Base-by-base conservation (phyloP, 768 basidiomycete species). In the Psilocybe tampanensis region DNA sequence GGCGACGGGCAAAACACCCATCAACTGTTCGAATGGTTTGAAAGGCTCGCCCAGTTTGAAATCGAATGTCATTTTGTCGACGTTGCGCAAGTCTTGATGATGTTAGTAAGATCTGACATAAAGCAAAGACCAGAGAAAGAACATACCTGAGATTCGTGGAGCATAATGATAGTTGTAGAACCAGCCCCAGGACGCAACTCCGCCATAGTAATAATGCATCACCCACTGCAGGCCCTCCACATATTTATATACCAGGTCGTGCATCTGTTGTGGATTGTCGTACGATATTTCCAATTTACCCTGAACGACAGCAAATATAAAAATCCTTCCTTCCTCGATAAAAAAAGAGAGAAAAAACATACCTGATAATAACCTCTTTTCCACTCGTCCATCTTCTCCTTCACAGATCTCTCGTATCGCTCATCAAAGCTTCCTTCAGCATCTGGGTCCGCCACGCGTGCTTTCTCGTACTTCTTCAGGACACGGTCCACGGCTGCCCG, bases 91-190 rank as follows among this genome's bases (percentile, higher is more conserved):
- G 68, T 82, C 81, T 83, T n/a, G n/a, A n/a, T n/a, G n/a, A n/a
- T n/a, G n/a, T n/a, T n/a, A n/a, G n/a, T n/a, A n/a, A n/a, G 43
- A 39, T 47, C 26, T 17, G 21, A 29, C 34, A 50, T 26, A n/a
- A 44, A n/a, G 19, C 11, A 8, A 23, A 29, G 19, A 43, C 23
- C 19, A 43, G 8, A 32, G 23, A 21, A 32, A 33, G 6, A 15
- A 68, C 80, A 52, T 64, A 95, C 96, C 96, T 18, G 94, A 94
- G 54, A 98, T 98, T 24, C 95, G 86, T 19, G 97, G 97, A 0
- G 97, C 91, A 70, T 95, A 99, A 69, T 99, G 96, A 70, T 98
- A 98, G 71, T 95, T 78, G 74, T 98, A 98, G 77, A 96, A 99
- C 97, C 97, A 98, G 19, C 92, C 84, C 97, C 97, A 99, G 15